phyloP scores from a whole-genome alignment of 2,329 filamentous ascomycete species.

The Neofusicoccum laricinum region DNA sequence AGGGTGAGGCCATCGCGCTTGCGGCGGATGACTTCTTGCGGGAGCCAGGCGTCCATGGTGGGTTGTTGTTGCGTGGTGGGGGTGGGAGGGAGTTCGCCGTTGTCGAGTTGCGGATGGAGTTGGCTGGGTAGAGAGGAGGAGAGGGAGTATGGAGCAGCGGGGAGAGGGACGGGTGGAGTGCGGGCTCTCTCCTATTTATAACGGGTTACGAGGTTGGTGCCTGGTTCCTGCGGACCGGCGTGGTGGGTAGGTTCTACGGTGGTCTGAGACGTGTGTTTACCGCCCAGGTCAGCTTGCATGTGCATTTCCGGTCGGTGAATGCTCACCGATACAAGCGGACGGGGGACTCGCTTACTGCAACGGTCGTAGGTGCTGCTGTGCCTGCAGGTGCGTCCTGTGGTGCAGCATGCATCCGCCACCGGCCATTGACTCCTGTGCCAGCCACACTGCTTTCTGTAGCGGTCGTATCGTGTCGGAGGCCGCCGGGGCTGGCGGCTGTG shows the following conservation, averaged over 20 bases:
- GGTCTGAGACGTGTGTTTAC: slow-evolving; percentile 13
- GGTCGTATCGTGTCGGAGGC: background rate
- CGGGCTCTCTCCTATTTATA: background rate
- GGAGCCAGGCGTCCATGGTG: slow-evolving; percentile 16
- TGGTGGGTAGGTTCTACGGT: background rate
- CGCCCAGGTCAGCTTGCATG: background rate
- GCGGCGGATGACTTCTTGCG: slow-evolving; percentile 17
- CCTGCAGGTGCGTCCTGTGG: slow-evolving; percentile 6
- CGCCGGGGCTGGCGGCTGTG: background rate
- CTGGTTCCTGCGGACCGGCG: background rate
- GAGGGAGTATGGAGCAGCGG: background rate
- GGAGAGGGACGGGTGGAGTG: background rate
- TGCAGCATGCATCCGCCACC: background rate
- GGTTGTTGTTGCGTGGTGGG: background rate
- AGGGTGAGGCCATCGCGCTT: slow-evolving; percentile 16
- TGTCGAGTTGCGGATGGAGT: background rate
- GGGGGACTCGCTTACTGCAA: background rate
- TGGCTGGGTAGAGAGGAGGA: background rate
- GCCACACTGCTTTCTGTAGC: background rate
- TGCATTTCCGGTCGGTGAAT: too few species aligned
- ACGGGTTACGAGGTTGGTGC: background rate
- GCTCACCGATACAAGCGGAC: background rate
- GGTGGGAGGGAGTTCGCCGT: background rate
- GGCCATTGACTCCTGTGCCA: background rate
- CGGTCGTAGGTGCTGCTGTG: background rate